Evolutionary conservation across 2,329 filamentous ascomycete genomes (phyloP), one percentile per base, ranked within the genome.

Genomic region (Colletotrichum lindemuthianum): DNA sequence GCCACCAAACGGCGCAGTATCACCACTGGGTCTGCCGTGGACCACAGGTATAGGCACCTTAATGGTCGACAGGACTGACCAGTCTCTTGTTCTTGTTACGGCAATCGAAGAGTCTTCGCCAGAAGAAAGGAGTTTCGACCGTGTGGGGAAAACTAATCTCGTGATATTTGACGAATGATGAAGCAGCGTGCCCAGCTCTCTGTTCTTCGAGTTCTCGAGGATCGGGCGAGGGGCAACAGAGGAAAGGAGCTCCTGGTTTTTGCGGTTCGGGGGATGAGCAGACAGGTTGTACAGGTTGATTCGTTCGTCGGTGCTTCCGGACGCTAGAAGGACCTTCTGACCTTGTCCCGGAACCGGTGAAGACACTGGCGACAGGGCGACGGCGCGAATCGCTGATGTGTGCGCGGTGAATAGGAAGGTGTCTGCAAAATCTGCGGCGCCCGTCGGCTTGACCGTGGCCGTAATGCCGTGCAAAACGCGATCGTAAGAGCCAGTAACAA

Each of bases 321-420:
- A 97, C 11, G 96, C 96, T 52, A 99, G 87, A 70, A 96, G 90
- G 53, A 97, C 86, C 75, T 96, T 97, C 74, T 92, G 90, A n/a
- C 81, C 79, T 76, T 90, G 89, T 68, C 83, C 87, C 11, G 81
- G 83, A 60, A 81, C 74, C 2, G 84, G 81, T 15, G 84, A 85
- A 11, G 92, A 92, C 0, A 91, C 83, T 3, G 91, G 90, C 8
- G 95, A 97, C 66, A 97, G 79, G 32, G 94, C 93, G 39, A 99
- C 84, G 74, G 92, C 96, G 71, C 93, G 91, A 75, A 99, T 92
- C 5, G 96, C 90, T 11, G 94, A 96, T 60, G 88, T 86, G 79
- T 99, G 96, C 12, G 96, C 94, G 74, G 94, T 92, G 86, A 99
- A 97, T 61, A 99, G 86, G 77, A 99, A 99, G 0, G 92, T 95